Percentiles rank a stretch among this genome's conserved stretches.
Conservation (phyloP, 306 rosid species). For the Carpinus viminea region DNA sequence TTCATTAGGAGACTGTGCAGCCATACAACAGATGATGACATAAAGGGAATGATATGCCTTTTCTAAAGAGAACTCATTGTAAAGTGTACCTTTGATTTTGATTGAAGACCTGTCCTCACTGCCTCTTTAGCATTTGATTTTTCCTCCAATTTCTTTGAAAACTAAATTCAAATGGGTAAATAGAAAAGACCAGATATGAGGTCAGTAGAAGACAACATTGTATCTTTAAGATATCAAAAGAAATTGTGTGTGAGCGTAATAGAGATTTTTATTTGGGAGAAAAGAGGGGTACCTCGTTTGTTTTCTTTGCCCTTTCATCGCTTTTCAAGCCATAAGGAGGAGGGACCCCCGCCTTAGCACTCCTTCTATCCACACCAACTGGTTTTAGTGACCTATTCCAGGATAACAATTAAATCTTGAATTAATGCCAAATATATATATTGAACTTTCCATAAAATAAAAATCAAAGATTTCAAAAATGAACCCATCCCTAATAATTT, state of each 20-base stretch:
- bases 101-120: conserved; percentile 48
- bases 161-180: conserved; percentile 26
- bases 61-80: conserved; percentile 10
- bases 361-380: conserved; percentile 50
- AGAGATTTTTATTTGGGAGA: not conserved
- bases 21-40: conserved; percentile 22
- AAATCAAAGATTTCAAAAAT: not conserved
- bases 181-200: conserved; percentile 1
- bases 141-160: conserved; percentile 47
- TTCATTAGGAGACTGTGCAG: conserved; percentile 13
- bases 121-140: conserved; percentile 44
- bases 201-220: not conserved
- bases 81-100: conserved; percentile 61
- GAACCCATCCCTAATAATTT: not conserved
- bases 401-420: conserved; percentile 2
- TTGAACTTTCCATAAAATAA: not conserved
- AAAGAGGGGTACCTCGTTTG: conserved; percentile 53
- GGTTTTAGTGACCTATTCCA: conserved; percentile 55
- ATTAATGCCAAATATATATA: not conserved
- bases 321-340: conserved; percentile 45
- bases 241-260: not conserved
- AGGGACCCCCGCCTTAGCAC: conserved; percentile 33
- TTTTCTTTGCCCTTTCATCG: conserved; percentile 47
- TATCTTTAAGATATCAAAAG: not conserved
- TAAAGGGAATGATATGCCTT: conserved; percentile 11